Conservation (phyloP, 805 yeast genomes). For the Wickerhamomyces hampshirensis region DNA sequence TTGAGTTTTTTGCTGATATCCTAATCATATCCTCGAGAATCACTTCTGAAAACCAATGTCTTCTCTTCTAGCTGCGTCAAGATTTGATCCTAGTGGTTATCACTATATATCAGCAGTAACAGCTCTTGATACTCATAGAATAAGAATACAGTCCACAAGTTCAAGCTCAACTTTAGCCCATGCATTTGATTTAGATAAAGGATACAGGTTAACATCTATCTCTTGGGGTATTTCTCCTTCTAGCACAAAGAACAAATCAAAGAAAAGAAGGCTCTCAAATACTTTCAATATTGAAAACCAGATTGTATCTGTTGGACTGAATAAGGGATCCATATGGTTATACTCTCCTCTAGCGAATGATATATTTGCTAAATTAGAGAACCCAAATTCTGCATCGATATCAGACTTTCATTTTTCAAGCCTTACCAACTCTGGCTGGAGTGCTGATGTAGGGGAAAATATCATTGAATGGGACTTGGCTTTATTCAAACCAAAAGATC, state of each 20-base stretch:
- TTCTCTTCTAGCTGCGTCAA: conserved; percentile 15
- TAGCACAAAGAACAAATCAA: conserved; percentile 7
- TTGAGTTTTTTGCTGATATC: too few relatives aligned
- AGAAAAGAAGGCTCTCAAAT: conserved; percentile 21
- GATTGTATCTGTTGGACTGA: conserved; percentile 57
- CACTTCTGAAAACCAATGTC: too few relatives aligned
- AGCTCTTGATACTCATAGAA: conserved; percentile 66
- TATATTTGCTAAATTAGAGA: conserved; percentile 46
- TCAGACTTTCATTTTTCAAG: conserved; percentile 43
- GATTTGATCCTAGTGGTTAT: conserved; percentile 59
- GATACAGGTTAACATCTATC: conserved; percentile 42
- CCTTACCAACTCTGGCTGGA: conserved; percentile 45
- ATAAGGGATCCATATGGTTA: conserved; percentile 57
- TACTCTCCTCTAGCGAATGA: conserved; percentile 66
- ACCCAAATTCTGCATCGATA: conserved; percentile 42
- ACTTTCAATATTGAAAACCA: conserved; percentile 33
- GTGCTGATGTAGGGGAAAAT: conserved; percentile 53
- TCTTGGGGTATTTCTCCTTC: conserved; percentile 42
- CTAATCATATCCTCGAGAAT: too few relatives aligned
- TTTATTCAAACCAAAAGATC: conserved; percentile 36
- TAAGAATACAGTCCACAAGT: conserved; percentile 56
- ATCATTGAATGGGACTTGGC: conserved; percentile 59
- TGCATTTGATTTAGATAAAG: conserved; percentile 50
- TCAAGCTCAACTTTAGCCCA: conserved; percentile 35
- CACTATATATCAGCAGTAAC: conserved; percentile 60